phyloP scores from a whole-genome alignment of 2,329 filamentous ascomycete species.

The Venturia effusa region DNA sequence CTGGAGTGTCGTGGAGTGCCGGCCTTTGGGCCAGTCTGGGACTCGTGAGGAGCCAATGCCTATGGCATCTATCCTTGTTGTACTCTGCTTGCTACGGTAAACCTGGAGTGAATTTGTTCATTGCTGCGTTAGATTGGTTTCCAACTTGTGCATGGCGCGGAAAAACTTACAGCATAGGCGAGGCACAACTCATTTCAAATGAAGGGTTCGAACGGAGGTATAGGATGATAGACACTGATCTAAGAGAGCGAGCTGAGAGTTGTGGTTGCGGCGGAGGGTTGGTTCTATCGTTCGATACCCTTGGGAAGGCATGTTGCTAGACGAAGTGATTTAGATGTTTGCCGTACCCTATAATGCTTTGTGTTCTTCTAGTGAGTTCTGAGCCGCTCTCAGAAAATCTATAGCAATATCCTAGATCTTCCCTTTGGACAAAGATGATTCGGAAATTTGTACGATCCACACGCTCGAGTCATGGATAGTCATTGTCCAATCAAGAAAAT shows the following conservation, averaged over 20 bases:
- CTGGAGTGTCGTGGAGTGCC: slow-evolving; percentile 23
- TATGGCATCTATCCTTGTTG: not conserved
- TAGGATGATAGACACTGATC: not conserved
- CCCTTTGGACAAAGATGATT: too few species aligned
- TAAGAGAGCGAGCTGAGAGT: not conserved
- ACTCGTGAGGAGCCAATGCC: slow-evolving; percentile 15
- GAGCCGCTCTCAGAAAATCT: not conserved
- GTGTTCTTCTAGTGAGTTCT: not conserved
- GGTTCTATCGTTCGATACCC: not conserved
- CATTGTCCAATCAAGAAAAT: too few species aligned
- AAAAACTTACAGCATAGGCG: not conserved
- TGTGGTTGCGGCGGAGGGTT: not conserved
- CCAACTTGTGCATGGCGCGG: not conserved
- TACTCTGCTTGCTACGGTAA: not conserved
- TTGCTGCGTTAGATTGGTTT: not conserved
- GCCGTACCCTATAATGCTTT: not conserved
- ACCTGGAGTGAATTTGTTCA: not conserved
- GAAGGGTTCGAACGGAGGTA: too few species aligned
- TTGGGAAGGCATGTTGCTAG: not conserved
- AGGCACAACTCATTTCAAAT: not conserved
- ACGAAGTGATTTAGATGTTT: not conserved
- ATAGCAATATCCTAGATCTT: not conserved
- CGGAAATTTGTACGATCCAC: too few species aligned
- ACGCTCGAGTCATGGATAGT: too few species aligned
- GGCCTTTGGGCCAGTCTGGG: slow-evolving; percentile 28